Evolutionary conservation across 495 filamentous ascomycete species (phyloP).

Genomic region (Jackrogersella minutella): DNA sequence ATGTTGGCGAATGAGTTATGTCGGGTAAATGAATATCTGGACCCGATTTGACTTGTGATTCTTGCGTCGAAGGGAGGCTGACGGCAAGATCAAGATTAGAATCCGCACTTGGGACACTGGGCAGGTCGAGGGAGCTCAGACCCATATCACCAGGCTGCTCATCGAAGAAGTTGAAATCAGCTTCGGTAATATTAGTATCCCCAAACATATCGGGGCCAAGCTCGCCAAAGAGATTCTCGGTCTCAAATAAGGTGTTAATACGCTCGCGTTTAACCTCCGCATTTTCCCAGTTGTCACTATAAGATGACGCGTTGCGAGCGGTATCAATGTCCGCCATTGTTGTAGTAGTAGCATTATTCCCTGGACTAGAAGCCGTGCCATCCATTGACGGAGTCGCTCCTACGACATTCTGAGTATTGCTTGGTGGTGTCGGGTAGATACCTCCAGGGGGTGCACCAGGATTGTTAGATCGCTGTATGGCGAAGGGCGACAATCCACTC

Average conservation of each 20-base stretch:
- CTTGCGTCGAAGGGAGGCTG: constrained; percentile 18
- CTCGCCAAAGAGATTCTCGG: constrained; percentile 75
- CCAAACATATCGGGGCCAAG: constrained; percentile 80
- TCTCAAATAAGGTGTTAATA: constrained; percentile 50
- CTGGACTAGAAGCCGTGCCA: constrained; percentile 57
- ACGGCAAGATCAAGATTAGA: constrained; percentile 20
- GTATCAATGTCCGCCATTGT: constrained; percentile 43
- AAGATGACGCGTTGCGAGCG: constrained; percentile 29
- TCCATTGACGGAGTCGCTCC: constrained; percentile 60
- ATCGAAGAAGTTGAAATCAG: constrained; percentile 92
- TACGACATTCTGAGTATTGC: constrained; percentile 58
- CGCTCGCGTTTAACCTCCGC: constrained; percentile 51
- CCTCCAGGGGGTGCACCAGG: constrained; percentile 63
- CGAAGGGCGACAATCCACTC: constrained; percentile 52
- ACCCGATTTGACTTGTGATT: constrained; percentile 24
- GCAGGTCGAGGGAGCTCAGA: constrained; percentile 48
- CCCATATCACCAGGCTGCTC: constrained; percentile 52
- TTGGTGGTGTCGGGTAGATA: constrained; percentile 90
- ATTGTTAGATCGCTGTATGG: constrained; percentile 59
- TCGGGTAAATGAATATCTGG: constrained; percentile 39
- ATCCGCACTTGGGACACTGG: constrained; percentile 31
- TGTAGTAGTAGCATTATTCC: constrained; percentile 42
- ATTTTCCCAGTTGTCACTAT: constrained; percentile 47
- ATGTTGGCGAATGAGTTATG: constrained; percentile 35
- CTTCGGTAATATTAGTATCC: constrained; percentile 82